Conservation (phyloP, 2,329 filamentous ascomycete genomes). For the Pseudovirgaria hyperparasitica region DNA sequence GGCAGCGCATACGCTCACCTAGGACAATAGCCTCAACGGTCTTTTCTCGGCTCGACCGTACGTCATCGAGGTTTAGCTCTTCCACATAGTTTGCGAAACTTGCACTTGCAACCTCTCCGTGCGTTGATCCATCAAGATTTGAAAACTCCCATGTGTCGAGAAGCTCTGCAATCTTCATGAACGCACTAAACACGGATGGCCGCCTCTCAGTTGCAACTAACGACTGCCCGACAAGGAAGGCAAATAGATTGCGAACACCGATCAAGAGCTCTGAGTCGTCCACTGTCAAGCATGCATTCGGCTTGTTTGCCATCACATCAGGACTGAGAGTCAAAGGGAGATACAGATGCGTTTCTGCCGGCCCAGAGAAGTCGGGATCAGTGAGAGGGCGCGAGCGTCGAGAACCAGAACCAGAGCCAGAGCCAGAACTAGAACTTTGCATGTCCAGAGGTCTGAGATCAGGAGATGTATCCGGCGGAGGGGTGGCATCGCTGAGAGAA, state of each 20-base stretch:
- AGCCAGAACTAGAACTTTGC: no score
- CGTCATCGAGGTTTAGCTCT: conserved; percentile 64
- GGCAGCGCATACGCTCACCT: conserved; percentile 73
- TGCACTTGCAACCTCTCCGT: conserved; percentile 46
- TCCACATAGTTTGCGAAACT: conserved; percentile 67
- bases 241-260: conserved; percentile 50
- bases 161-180: conserved; percentile 46
- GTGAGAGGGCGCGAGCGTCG: conserved; percentile 35
- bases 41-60: conserved; percentile 72
- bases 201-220: conserved; percentile 45
- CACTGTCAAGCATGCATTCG: conserved; percentile 14
- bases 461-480: neutral
- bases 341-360: conserved; percentile 42
- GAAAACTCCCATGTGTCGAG: conserved; percentile 46
- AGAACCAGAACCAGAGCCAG: no score
- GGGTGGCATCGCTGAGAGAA: no score
- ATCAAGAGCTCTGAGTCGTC: conserved; percentile 45
- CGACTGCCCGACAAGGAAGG: conserved; percentile 49
- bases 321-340: conserved; percentile 44
- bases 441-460: neutral
- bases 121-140: conserved; percentile 51
- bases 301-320: conserved; percentile 28
- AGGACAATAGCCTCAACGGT: conserved; percentile 82
- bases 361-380: conserved; percentile 34
- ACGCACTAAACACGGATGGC: conserved; percentile 44